Percentiles rank a stretch among this genome's conserved stretches.
Evolutionary conservation across 805 yeast genomes (phyloP).

Genomic region (Candida anglica): DNA sequence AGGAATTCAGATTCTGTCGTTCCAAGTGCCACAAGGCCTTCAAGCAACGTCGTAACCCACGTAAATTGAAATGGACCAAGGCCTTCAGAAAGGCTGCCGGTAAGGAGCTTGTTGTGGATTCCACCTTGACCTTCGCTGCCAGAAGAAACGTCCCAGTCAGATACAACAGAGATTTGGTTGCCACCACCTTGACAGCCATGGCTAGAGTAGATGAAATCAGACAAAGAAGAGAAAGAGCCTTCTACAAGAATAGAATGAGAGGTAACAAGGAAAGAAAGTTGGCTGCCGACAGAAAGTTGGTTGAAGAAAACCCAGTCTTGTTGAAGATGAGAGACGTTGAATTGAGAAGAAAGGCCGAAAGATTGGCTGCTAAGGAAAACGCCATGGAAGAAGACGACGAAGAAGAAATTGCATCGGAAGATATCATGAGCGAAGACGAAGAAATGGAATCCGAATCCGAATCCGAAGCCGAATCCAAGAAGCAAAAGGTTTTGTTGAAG

Average conservation of each 20-base stretch:
- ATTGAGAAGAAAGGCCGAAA: conserved; percentile 70
- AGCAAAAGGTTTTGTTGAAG: conserved; percentile 58
- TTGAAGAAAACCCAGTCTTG: conserved; percentile 83
- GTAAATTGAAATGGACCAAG: conserved; percentile 97
- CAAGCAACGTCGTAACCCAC: conserved; percentile 97
- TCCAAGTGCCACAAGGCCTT: conserved; percentile 97
- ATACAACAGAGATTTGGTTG: conserved; percentile 93
- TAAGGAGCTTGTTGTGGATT: conserved; percentile 95
- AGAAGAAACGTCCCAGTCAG: conserved; percentile 98
- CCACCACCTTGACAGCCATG: conserved; percentile 94
- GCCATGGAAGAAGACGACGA: conserved; percentile 41
- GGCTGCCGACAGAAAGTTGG: conserved; percentile 82
- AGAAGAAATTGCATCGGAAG: conserved; percentile 41
- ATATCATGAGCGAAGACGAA: conserved; percentile 28
- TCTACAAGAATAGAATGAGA: conserved; percentile 99
- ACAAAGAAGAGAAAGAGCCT: conserved; percentile 93
- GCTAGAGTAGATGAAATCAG: conserved; percentile 93
- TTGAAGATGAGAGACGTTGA: conserved; percentile 93
- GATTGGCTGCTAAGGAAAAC: conserved; percentile 56
- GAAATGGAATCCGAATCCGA: conserved; percentile 43
- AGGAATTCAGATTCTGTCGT: conserved; percentile 95
- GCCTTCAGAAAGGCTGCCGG: conserved; percentile 99
- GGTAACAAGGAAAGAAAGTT: conserved; percentile 89
- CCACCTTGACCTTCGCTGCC: conserved; percentile 92
- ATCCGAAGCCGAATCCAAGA: conserved; percentile 43